A percentile compares a stretch with the other conserved stretches of the same genome.
phyloP scores from a whole-genome alignment of 495 filamentous ascomycete species.

The Coniosporium apollinis region DNA sequence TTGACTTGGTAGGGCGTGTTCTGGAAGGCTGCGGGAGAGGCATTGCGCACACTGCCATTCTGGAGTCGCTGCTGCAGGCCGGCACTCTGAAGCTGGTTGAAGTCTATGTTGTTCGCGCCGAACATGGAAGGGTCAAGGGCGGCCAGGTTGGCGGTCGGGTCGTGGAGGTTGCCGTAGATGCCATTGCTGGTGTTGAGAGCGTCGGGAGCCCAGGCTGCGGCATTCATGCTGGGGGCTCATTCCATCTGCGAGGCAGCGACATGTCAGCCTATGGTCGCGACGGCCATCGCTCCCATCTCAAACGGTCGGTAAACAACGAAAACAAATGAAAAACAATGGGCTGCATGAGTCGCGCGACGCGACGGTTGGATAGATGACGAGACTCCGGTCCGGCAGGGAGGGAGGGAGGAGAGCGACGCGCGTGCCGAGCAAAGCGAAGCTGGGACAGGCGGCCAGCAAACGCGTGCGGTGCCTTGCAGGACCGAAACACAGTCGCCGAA shows the following conservation, averaged over 20 bases:
- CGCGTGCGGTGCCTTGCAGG: too few species aligned
- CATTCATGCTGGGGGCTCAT: too few species aligned
- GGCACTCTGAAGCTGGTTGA: constrained; percentile 32
- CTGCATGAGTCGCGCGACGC: not conserved
- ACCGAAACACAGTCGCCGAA: too few species aligned
- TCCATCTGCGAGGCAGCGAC: too few species aligned
- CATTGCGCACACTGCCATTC: constrained; percentile 69
- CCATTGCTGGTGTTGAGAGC: constrained; percentile 6
- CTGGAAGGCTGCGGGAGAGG: constrained; percentile 51
- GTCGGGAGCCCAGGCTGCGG: too few species aligned
- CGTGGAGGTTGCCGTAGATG: constrained; percentile 5
- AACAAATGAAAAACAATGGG: not conserved
- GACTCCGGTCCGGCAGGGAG: too few species aligned
- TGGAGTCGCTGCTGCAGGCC: constrained; percentile 52
- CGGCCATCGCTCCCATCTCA: not conserved
- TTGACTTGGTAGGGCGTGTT: constrained; percentile 63
- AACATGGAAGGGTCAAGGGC: constrained; percentile 37
- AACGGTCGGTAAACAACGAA: not conserved
- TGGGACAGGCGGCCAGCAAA: too few species aligned
- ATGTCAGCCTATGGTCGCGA: not conserved
- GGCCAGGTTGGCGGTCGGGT: constrained; percentile 23
- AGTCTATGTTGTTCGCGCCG: constrained; percentile 40
- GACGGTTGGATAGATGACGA: not conserved
- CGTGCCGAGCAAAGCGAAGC: too few species aligned
- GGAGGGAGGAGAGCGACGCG: too few species aligned